These are phyloP conservation scores for Prinsepia uniflora DNA, from an alignment of 306 rosid genomes.

Conservation along the genomic window DNA sequence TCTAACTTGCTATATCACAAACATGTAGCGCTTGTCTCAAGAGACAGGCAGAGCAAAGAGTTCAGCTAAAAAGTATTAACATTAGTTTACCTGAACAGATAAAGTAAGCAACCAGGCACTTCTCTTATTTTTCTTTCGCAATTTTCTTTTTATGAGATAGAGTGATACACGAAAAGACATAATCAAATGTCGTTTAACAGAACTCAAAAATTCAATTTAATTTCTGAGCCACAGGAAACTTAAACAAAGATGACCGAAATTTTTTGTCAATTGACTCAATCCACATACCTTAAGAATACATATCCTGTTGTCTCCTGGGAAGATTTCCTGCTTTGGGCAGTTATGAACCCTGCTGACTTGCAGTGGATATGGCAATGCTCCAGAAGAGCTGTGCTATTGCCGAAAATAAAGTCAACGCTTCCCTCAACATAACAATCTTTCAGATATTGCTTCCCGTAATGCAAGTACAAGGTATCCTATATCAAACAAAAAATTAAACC, in stretches of 20 bases:
- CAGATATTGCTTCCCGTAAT: constrained; percentile 71
- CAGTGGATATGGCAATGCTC: constrained; percentile 86
- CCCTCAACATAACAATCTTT: constrained; percentile 93
- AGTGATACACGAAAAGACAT: background rate
- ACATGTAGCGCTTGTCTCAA: background rate
- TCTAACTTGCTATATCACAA: background rate
- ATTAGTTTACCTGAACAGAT: background rate
- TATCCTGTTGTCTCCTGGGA: constrained; percentile 83
- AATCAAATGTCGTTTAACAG: background rate
- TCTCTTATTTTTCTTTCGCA: background rate
- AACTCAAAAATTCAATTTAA: background rate
- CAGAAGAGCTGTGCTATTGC: constrained; percentile 84
- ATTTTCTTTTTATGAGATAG: background rate
- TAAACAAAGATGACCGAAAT: background rate
- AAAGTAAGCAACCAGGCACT: background rate
- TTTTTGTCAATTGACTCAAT: constrained; percentile 4
- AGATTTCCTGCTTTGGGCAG: constrained; percentile 84
- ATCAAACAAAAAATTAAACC: constrained; percentile 13
- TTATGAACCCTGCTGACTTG: constrained; percentile 72
- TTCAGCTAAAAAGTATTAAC: background rate
- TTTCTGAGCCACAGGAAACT: background rate
- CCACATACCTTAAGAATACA: constrained; percentile 68
- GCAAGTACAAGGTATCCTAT: constrained; percentile 87
- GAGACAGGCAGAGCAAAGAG: background rate
- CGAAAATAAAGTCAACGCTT: constrained; percentile 88